A percentile compares a stretch with the other conserved stretches of the same genome.
Conservation (phyloP, 2,329 filamentous ascomycete species). For the Aspergillus brunneoviolaceus region DNA sequence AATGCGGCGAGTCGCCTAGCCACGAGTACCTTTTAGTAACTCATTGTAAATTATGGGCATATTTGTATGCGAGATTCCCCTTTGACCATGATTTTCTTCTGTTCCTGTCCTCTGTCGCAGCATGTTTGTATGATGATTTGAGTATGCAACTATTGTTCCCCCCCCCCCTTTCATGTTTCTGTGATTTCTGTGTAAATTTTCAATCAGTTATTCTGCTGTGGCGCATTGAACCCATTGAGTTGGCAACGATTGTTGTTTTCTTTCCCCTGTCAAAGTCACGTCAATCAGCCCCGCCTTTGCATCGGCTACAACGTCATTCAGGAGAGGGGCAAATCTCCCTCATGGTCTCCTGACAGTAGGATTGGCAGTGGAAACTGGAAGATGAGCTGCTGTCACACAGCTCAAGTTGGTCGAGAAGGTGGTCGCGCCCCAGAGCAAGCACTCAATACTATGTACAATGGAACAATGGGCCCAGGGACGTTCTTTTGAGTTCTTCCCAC, state of each 20-base stretch:
- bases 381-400: neutral
- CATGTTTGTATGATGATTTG: neutral
- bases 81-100: slow-evolving; percentile 19
- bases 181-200: too few species aligned
- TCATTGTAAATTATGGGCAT: slow-evolving; percentile 36
- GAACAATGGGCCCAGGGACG: neutral
- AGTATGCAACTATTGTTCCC: neutral
- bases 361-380: neutral
- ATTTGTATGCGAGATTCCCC: slow-evolving; percentile 36
- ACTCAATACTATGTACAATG: neutral
- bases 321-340: neutral
- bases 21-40: slow-evolving; percentile 78
- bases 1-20: slow-evolving; percentile 94
- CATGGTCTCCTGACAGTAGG: neutral
- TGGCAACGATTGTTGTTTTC: neutral
- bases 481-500: neutral
- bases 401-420: neutral
- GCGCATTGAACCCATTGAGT: neutral
- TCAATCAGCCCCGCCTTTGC: neutral
- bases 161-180: neutral
- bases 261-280: neutral
- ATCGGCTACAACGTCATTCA: neutral
- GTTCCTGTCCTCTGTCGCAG: slow-evolving; percentile 8
- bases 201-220: neutral
- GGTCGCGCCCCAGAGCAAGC: neutral